These are phyloP conservation scores for Albatrellus ellisii DNA, from an alignment of 768 basidiomycete species.

Conservation along the genomic window DNA sequence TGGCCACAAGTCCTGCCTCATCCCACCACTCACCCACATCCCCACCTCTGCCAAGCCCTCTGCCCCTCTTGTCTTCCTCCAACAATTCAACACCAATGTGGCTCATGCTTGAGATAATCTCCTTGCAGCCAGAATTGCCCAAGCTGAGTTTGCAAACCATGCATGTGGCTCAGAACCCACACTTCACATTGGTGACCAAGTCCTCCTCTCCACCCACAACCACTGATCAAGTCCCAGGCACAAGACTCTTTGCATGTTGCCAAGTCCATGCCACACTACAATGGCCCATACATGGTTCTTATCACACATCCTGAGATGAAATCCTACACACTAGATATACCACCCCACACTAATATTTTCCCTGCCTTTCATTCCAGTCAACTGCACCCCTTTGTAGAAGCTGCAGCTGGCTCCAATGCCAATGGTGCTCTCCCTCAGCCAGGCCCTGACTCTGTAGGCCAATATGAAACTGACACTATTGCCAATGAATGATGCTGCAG, in stretches of 20 bases:
- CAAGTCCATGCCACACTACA: constrained; percentile 28
- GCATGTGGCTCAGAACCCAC: background rate
- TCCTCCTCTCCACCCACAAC: constrained; percentile 24
- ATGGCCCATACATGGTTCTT: constrained; percentile 17
- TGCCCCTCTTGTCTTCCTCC: background rate
- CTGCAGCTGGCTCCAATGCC: background rate
- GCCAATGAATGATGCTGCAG: background rate
- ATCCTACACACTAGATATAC: constrained; percentile 10
- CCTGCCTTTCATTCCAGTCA: background rate
- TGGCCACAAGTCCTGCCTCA: constrained; percentile 11
- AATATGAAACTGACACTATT: background rate
- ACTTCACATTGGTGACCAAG: constrained; percentile 21
- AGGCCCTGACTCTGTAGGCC: background rate
- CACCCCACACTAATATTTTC: background rate
- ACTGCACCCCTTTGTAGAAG: background rate
- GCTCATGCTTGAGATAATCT: constrained; percentile 13
- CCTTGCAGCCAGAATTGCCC: background rate
- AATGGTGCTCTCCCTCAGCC: background rate
- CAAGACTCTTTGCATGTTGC: constrained; percentile 19
- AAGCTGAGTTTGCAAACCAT: background rate
- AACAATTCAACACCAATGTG: background rate
- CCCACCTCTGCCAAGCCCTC: background rate
- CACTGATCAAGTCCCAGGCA: constrained; percentile 16
- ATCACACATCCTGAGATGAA: constrained; percentile 10
- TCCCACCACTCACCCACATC: constrained; percentile 8